Conservation (phyloP, 768 basidiomycete species). For the Coprinopsis cinerea region DNA sequence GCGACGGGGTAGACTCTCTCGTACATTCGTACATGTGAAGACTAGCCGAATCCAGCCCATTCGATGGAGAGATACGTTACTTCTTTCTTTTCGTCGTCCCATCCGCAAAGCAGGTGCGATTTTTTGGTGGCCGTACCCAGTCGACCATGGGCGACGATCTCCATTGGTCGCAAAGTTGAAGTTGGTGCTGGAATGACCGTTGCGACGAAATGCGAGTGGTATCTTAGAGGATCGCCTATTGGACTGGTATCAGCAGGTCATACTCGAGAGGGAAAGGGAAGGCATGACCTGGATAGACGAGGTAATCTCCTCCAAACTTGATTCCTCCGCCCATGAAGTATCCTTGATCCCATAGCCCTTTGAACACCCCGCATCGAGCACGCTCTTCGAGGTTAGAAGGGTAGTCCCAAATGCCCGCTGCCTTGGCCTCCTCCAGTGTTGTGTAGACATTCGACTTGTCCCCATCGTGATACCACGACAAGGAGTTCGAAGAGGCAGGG, state of each 20-base stretch:
- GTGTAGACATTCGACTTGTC: conserved; percentile 37
- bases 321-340: conserved; percentile 87
- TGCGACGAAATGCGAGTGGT: conserved; percentile 94
- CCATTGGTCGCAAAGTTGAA: conserved; percentile 72
- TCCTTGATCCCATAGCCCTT: conserved; percentile 75
- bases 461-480: conserved; percentile 73
- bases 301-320: conserved; percentile 93
- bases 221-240: conserved; percentile 87
- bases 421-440: conserved; percentile 54
- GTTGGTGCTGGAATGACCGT: conserved; percentile 66
- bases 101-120: conserved; percentile 84
- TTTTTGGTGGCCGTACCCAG: conserved; percentile 98
- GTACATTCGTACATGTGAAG: too few species aligned
- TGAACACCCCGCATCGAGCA: conserved; percentile 76
- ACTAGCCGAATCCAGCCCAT: conserved; percentile 88
- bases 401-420: conserved; percentile 72
- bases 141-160: conserved; percentile 92
- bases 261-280: background rate
- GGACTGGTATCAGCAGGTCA: background rate
- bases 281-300: conserved; percentile 84
- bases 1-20: too few species aligned
- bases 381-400: conserved; percentile 59
- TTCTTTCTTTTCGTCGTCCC: conserved; percentile 64
- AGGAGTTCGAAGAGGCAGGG: conserved; percentile 53
- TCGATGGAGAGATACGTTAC: conserved; percentile 79